phyloP scores from a whole-genome alignment of 371 early-diverging fungal species.

The Basidiobolus meristosporus region DNA sequence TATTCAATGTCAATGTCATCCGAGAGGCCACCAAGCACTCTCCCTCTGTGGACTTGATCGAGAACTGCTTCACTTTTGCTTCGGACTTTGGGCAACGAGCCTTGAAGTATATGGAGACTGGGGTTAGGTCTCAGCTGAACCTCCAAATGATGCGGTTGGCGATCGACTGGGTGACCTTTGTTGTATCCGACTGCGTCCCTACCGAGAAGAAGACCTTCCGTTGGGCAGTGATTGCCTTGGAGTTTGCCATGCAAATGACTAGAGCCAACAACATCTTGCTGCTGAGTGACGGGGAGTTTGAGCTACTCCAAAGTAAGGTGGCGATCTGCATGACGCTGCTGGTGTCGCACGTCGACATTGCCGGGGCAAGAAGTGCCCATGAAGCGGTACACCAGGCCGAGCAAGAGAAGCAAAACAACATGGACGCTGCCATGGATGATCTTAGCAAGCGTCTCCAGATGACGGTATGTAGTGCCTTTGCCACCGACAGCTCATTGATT shows the following conservation, averaged over 20 bases:
- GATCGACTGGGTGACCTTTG: constrained; percentile 74
- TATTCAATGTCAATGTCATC: constrained; percentile 27
- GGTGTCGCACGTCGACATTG: constrained; percentile 63
- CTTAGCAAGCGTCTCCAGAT: neutral
- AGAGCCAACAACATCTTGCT: constrained; percentile 48
- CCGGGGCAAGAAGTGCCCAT: constrained; percentile 32
- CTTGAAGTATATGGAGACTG: constrained; percentile 39
- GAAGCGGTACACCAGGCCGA: constrained; percentile 14
- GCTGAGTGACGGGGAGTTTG: constrained; percentile 46
- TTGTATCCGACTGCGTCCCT: constrained; percentile 51
- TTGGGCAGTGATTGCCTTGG: constrained; percentile 74
- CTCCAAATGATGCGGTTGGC: constrained; percentile 45
- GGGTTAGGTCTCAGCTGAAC: constrained; percentile 24
- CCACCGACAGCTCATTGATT: constrained; percentile 9
- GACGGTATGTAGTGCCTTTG: neutral
- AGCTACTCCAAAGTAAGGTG: constrained; percentile 39
- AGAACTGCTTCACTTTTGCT: constrained; percentile 69
- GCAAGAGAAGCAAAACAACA: constrained; percentile 14
- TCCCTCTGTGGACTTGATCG: constrained; percentile 56
- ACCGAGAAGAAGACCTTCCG: constrained; percentile 67
- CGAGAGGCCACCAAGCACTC: constrained; percentile 28
- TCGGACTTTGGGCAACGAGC: constrained; percentile 54
- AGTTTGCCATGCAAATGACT: constrained; percentile 63
- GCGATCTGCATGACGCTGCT: constrained; percentile 63
- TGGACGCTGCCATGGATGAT: constrained; percentile 3